Percentiles rank a stretch among this genome's conserved stretches.
Conservation (phyloP, 2,329 filamentous ascomycete genomes). For the Hypoxylon sp. region DNA sequence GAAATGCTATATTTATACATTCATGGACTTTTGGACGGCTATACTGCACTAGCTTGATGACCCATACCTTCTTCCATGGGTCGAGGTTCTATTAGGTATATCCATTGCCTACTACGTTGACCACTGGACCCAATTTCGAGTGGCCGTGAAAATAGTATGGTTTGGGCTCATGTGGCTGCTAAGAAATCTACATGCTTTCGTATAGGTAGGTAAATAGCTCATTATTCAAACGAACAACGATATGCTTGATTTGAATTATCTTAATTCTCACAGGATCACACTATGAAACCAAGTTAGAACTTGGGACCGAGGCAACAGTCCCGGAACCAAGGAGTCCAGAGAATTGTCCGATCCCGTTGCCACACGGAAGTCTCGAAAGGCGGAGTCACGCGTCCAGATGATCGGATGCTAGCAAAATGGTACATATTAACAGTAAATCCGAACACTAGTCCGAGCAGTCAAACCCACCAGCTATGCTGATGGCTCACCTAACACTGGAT, state of each 20-base stretch:
- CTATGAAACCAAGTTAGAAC: constrained; percentile 14
- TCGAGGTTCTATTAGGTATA: background rate
- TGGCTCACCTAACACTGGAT: background rate
- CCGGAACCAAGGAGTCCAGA: background rate
- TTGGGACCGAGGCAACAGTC: background rate
- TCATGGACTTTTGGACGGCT: background rate
- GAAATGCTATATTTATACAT: constrained; percentile 24
- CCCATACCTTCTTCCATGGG: constrained; percentile 9
- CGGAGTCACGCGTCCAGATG: constrained; percentile 1
- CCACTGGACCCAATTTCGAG: background rate
- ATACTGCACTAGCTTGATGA: constrained; percentile 1
- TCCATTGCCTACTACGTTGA: constrained; percentile 2
- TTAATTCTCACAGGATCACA: constrained; percentile 10
- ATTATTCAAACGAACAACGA: constrained; percentile 2
- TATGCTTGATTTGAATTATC: background rate
- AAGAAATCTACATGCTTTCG: background rate
- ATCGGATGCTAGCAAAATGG: background rate
- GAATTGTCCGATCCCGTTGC: constrained; percentile 5
- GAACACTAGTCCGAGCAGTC: background rate
- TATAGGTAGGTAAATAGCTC: background rate
- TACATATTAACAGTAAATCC: background rate
- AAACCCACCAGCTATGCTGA: background rate
- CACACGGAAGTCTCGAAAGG: background rate
- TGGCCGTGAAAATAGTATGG: constrained; percentile 3
- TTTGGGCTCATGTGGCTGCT: background rate